Percentiles rank a stretch among this genome's conserved stretches.
Evolutionary conservation across 2,329 filamentous ascomycete genomes (phyloP).

Genomic region (Diaporthe ampelina): DNA sequence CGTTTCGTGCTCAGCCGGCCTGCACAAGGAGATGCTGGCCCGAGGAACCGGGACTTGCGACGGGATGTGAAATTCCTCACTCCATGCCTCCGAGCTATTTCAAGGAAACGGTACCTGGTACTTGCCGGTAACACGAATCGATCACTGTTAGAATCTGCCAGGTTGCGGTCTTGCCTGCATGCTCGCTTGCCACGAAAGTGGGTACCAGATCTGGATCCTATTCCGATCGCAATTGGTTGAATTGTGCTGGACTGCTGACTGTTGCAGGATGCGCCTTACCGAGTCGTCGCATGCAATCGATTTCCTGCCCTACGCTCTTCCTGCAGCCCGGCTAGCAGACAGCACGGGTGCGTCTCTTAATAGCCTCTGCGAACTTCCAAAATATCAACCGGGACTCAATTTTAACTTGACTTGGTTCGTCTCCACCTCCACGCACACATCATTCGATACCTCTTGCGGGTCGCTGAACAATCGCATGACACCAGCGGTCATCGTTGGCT

Average conservation of each 20-base stretch:
- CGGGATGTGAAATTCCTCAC: background rate
- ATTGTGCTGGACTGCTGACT: conserved; percentile 28
- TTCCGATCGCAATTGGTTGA: conserved; percentile 9
- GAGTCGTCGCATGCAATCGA: conserved; percentile 23
- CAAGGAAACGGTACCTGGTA: conserved; percentile 3
- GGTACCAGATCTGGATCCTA: conserved; percentile 20
- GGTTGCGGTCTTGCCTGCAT: conserved; percentile 9
- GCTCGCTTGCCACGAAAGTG: conserved; percentile 7
- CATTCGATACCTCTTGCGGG: conserved; percentile 3
- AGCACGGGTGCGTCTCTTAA: background rate
- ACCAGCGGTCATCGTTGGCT: conserved; percentile 13
- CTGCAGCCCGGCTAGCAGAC: background rate
- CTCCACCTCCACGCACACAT: conserved; percentile 15
- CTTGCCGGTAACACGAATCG: conserved; percentile 20
- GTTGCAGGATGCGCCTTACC: conserved; percentile 29
- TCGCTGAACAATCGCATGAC: conserved; percentile 21
- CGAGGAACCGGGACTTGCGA: background rate
- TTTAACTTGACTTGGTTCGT: background rate
- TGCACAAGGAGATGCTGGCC: conserved; percentile 2
- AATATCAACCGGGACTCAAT: background rate
- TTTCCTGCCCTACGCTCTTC: conserved; percentile 18
- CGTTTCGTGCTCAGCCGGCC: background rate
- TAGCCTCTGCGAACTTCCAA: background rate
- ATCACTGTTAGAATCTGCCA: conserved; percentile 11
- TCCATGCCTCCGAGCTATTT: background rate